Evolutionary conservation across 1,284 basidiomycete genomes (phyloP).

Genomic region (Pseudozyma flocculosa): DNA sequence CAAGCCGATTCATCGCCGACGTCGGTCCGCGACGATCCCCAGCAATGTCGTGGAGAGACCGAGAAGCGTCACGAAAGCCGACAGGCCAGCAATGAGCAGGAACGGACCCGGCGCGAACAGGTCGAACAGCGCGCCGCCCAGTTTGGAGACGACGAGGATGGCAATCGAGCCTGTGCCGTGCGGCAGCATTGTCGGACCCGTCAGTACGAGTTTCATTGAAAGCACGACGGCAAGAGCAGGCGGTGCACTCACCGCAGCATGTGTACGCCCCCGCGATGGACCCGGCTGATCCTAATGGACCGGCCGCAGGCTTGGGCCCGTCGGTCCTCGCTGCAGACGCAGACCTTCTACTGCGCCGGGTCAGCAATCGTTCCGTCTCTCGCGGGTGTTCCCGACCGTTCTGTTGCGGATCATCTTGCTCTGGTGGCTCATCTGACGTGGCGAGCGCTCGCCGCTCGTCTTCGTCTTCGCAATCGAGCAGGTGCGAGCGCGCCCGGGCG

Average conservation of each 20-base stretch:
- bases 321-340: background rate
- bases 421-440: too few species aligned
- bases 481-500: slow-evolving; percentile 11
- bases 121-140: slow-evolving; percentile 41
- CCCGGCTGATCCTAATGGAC: slow-evolving; percentile 18
- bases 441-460: too few species aligned
- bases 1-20: too few species aligned
- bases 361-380: background rate
- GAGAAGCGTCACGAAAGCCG: slow-evolving; percentile 5
- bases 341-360: slow-evolving; percentile 3
- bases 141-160: slow-evolving; percentile 37
- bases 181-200: too few species aligned
- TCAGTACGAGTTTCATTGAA: too few species aligned
- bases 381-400: too few species aligned
- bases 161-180: slow-evolving; percentile 11
- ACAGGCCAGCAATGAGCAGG: slow-evolving; percentile 31
- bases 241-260: slow-evolving; percentile 14
- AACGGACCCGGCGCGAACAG: slow-evolving; percentile 36
- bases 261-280: slow-evolving; percentile 44
- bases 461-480: background rate
- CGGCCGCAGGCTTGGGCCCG: too few species aligned
- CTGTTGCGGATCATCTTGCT: too few species aligned
- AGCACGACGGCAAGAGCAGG: too few species aligned
- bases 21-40: too few species aligned
- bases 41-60: too few species aligned